Evolutionary conservation across 2,329 filamentous ascomycete species (phyloP), one percentile per base, ranked within the genome.

Genomic region (Neonectria ditissima): DNA sequence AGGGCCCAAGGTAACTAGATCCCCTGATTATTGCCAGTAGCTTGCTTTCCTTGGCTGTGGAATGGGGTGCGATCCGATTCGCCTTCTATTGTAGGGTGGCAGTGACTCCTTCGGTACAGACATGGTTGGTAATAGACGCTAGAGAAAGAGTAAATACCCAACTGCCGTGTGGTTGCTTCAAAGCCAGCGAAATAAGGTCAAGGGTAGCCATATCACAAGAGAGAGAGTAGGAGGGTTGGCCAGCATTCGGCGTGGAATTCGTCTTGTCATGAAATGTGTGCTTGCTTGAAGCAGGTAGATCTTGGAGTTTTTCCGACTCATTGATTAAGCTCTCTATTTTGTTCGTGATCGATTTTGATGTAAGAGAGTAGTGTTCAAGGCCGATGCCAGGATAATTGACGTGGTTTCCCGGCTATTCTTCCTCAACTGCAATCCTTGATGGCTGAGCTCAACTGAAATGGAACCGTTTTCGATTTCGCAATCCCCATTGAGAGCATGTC

Each of bases 61-160:
- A 48, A 16, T 26, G 8, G 28, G 47, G 10, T 13, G 13, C n/a
- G 28, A 20, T 50, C 44, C 48, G 41, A 55, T 55, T 48, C 34
- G 60, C 22, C 37, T 16, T 41, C 37, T 11, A 18, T 41, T 20
- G 37, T 41, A 20, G 37, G 11, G 37, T 20, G 41, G n/a, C 16
- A 30, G 37, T 52, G 55, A 34, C n/a, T 14, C 18, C n/a, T 13
- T 20, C 20, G 18, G 24, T 22, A 45, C 14, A 55, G 32, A 30
- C 51, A 43, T 22, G 30, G 50, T 44, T 48, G 13, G 10, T n/a
- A n/a, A 55, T 34, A 50, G 58, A 10, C 43, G 51, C 51, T 37
- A 43, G 43, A 28, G 26, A 16, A 13, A 32, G 2, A 43, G 22
- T 7, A 47, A 8, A 10, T 13, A 18, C n/a, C 24, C 47, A 30